Percentiles rank a stretch among this genome's conserved stretches.
Conservation (phyloP, 208 protist genomes). For the Leishmania braziliensis region DNA sequence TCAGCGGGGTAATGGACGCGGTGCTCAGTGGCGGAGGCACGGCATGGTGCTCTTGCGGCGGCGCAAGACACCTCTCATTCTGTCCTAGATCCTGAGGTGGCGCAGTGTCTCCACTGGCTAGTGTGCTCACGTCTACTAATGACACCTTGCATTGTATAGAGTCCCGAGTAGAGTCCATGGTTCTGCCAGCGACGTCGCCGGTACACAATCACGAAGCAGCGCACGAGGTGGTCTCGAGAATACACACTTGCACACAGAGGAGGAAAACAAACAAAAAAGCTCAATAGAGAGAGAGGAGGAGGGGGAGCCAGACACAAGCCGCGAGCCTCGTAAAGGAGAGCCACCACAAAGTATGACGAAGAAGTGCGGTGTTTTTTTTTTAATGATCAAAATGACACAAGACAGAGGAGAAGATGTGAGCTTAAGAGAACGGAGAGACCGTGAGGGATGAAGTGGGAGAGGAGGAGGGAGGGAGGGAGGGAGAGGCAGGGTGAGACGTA, state of each 20-base stretch:
- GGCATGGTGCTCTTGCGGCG: neutral
- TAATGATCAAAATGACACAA: neutral
- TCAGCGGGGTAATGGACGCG: neutral
- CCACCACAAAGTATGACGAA: too few relatives aligned
- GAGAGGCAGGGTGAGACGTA: neutral
- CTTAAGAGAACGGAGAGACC: too few relatives aligned
- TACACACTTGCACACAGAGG: neutral
- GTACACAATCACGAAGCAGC: neutral
- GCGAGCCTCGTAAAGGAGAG: too few relatives aligned
- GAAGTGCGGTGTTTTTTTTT: too few relatives aligned
- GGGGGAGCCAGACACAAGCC: neutral
- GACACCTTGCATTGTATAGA: neutral
- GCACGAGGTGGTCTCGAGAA: neutral
- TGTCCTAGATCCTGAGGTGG: neutral
- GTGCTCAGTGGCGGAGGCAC: conserved; percentile 5
- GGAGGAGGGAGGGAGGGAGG: neutral
- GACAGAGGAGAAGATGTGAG: neutral
- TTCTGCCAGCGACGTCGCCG: neutral
- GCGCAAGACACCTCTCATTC: neutral
- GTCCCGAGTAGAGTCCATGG: neutral
- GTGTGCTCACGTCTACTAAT: neutral
- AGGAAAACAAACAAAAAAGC: neutral
- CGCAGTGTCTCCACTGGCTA: neutral
- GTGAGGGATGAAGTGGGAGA: too few relatives aligned
- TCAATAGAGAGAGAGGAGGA: neutral